Base-by-base conservation (phyloP, 163 green algal species). In the Scenedesmus sp. region DNA sequence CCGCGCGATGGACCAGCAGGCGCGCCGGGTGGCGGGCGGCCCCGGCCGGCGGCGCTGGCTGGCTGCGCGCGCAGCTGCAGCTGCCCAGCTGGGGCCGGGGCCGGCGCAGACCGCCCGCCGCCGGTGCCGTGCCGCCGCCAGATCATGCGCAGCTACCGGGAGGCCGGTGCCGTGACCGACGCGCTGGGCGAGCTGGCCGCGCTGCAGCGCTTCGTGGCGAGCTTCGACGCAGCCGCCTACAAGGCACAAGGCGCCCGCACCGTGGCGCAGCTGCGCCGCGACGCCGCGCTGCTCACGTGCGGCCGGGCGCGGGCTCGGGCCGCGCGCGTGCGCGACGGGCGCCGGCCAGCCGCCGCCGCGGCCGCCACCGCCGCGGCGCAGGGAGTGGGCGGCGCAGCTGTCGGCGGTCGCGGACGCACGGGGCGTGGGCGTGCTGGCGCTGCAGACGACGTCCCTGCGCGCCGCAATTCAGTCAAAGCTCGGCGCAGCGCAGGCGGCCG, bases 91-190 rank as follows among this genome's bases (percentile, higher is more conserved):
- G n/a, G n/a, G n/a, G n/a, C n/a, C n/a, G n/a, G n/a, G n/a, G n/a
- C n/a, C n/a, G n/a, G n/a, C n/a, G n/a, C n/a, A n/a, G n/a, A n/a
- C n/a, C n/a, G n/a, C n/a, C n/a, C n/a, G n/a, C n/a, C n/a, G n/a
- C n/a, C n/a, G n/a, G n/a, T 58, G 63, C 22, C 54, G 36, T 53
- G 36, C 3, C 56, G 42, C 42, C 14, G 11, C 2, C 69, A 77
- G 57, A 57, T 78, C 4, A 78, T 78, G 70, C 70, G 70, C 57
- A 78, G 70, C 70, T 78, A 78, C 39, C 20, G 57, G 14, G 70
- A 78, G 20, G 57, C 70, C 14, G 9, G 18, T n/a, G 22, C 34
- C 28, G 36, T 63, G 18, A 33, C 56, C 22, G 70, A 70, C 28
- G 18, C 56, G 1, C 57, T 78, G 44, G 15, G 56, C 17, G 57